Conservation (phyloP, 768 basidiomycete species). For the Hemileccinum rubropunctum region DNA sequence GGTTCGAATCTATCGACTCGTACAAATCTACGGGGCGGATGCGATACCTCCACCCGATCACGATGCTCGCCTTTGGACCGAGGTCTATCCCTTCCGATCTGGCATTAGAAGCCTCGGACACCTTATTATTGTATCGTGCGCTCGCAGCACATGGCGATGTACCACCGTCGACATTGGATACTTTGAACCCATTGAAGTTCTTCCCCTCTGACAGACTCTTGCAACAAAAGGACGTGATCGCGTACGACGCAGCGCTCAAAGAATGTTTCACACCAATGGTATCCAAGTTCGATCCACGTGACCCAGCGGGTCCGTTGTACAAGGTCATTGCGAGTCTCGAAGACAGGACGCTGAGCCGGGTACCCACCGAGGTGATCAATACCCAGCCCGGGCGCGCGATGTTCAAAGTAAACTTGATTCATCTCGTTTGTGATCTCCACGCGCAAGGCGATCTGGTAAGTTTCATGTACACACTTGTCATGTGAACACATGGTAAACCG, state of each 20-base stretch:
- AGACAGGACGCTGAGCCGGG: constrained; percentile 33
- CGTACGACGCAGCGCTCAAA: constrained; percentile 57
- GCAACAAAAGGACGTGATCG: constrained; percentile 57
- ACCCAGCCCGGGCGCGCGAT: constrained; percentile 26
- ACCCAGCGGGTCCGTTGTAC: constrained; percentile 33
- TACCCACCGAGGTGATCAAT: constrained; percentile 28
- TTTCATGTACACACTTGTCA: neutral
- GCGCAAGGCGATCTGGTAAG: constrained; percentile 52
- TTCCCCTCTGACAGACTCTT: constrained; percentile 43
- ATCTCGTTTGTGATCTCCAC: constrained; percentile 58
- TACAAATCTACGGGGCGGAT: constrained; percentile 40
- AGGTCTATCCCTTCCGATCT: constrained; percentile 57
- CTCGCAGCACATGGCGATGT: constrained; percentile 33
- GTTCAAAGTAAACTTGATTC: constrained; percentile 46
- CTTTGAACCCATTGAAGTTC: constrained; percentile 43
- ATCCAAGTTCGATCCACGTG: constrained; percentile 33
- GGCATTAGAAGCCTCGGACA: constrained; percentile 58
- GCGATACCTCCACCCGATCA: constrained; percentile 63
- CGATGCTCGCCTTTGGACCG: constrained; percentile 53
- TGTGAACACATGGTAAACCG: no score
- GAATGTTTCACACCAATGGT: constrained; percentile 37
- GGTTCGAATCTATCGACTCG: constrained; percentile 37
- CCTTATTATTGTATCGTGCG: constrained; percentile 49
- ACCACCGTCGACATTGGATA: constrained; percentile 12
- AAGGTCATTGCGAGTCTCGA: constrained; percentile 40